Evolutionary conservation across 2,329 filamentous ascomycete genomes (phyloP).

Genomic region (Biscogniauxia mediterranea): DNA sequence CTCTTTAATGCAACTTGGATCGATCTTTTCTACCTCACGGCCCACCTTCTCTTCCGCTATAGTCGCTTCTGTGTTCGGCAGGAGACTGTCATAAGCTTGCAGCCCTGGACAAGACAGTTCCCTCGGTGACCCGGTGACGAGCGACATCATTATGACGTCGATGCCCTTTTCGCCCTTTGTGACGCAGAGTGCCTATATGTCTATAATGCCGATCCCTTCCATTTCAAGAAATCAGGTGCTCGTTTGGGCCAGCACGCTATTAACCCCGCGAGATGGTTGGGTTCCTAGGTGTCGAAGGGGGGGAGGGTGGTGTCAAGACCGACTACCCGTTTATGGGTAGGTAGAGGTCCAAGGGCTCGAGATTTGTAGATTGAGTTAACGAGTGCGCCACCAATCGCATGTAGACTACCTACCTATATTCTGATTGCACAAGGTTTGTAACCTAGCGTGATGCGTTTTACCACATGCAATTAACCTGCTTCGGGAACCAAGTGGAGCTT

Average conservation of each 20-base stretch:
- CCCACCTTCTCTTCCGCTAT: constrained; percentile 9
- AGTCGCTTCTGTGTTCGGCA: constrained; percentile 2
- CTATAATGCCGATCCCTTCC: constrained; percentile 14
- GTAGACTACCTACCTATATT: neutral
- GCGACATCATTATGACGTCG: constrained; percentile 16
- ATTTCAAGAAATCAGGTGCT: constrained; percentile 9
- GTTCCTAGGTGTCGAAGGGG: neutral
- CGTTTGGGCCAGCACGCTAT: neutral
- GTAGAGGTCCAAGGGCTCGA: neutral
- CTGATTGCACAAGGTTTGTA: neutral
- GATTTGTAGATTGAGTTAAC: neutral
- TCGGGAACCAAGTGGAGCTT: neutral
- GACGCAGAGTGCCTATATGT: constrained; percentile 9
- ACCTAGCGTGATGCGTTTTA: neutral
- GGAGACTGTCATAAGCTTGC: neutral
- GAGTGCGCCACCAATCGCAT: neutral
- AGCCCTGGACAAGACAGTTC: neutral
- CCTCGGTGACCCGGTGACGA: neutral
- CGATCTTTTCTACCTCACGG: constrained; percentile 13
- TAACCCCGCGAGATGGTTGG: neutral
- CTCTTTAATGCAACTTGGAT: constrained; percentile 26
- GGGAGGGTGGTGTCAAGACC: neutral
- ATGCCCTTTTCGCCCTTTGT: constrained; percentile 10
- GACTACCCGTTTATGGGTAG: neutral
- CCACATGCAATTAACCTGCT: neutral